These are phyloP conservation scores for Hanseniaspora sp. DNA, from an alignment of 1,139 yeast species.

Conservation along the genomic window DNA sequence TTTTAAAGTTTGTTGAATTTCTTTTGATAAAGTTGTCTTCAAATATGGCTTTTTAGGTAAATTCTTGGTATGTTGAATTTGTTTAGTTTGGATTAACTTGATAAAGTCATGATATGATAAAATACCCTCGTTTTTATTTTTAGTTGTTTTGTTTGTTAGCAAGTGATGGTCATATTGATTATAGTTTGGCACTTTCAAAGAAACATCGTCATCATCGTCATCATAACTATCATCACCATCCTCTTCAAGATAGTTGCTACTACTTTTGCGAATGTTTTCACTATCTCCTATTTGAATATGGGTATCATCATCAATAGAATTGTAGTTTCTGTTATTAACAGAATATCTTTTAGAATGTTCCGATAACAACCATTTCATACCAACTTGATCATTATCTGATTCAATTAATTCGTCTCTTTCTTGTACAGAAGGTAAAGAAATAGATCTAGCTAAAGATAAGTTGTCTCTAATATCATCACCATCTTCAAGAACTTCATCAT, in stretches of 20 bases:
- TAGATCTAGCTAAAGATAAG: conserved; percentile 33
- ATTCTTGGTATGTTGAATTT: neutral
- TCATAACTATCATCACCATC: conserved; percentile 21
- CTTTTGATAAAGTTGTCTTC: conserved; percentile 5
- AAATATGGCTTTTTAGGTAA: conserved; percentile 1
- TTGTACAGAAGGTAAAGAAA: conserved; percentile 53
- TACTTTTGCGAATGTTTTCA: neutral
- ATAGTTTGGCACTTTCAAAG: conserved; percentile 26
- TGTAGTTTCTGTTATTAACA: conserved; percentile 24
- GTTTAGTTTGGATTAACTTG: conserved; percentile 3
- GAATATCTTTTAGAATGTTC: conserved; percentile 54
- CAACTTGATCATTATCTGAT: conserved; percentile 15
- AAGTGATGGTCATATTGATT: conserved; percentile 13
- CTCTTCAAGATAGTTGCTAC: conserved; percentile 13
- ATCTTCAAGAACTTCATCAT: conserved; percentile 17
- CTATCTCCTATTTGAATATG: conserved; percentile 17
- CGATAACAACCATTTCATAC: conserved; percentile 54
- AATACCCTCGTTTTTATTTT: conserved; percentile 10
- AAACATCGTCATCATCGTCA: conserved; percentile 19
- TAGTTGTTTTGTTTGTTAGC: conserved; percentile 4
- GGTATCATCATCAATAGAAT: conserved; percentile 20
- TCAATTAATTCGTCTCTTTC: conserved; percentile 34
- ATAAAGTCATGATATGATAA: conserved; percentile 12
- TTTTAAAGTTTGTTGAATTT: conserved; percentile 25
- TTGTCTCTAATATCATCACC: conserved; percentile 35